Conservation (phyloP, 257 asterid species). For the Capsicum rhomboideum region DNA sequence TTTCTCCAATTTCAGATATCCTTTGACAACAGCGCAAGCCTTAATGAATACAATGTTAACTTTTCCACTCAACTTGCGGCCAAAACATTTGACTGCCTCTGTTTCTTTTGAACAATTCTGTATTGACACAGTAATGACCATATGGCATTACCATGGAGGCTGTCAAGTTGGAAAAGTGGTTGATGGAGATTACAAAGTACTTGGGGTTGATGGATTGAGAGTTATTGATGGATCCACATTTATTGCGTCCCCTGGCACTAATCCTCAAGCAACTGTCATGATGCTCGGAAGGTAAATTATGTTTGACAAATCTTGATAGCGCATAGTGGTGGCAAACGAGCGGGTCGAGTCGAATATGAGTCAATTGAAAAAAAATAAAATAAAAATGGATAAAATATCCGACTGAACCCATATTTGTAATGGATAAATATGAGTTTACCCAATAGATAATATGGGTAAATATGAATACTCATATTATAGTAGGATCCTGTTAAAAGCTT, state of each 20-base stretch:
- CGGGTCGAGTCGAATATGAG: too few species aligned
- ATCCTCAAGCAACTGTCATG: conserved; percentile 95
- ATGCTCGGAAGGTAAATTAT: conserved; percentile 73
- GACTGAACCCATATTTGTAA: too few species aligned
- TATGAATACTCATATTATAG: too few species aligned
- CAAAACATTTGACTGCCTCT: conserved; percentile 25
- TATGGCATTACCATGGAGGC: conserved; percentile 96
- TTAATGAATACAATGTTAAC: conserved; percentile 27
- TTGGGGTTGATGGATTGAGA: conserved; percentile 61
- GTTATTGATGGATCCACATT: conserved; percentile 81
- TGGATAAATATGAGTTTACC: too few species aligned
- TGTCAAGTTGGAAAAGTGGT: conserved; percentile 67
- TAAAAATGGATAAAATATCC: too few species aligned
- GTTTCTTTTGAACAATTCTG: conserved; percentile 57
- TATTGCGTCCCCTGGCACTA: conserved; percentile 57
- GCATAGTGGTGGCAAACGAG: too few species aligned
- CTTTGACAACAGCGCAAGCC: conserved; percentile 26
- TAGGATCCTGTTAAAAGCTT: too few species aligned
- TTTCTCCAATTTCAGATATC: conserved; percentile 33
- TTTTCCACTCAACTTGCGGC: conserved; percentile 39
- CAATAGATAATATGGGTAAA: too few species aligned
- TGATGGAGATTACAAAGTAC: conserved; percentile 41
- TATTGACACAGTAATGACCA: conserved; percentile 57
- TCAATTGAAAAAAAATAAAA: too few species aligned
- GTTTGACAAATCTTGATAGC: neutral